Evolutionary conservation across 805 yeast genomes (phyloP).

Genomic region (Komagataella phaffii): DNA sequence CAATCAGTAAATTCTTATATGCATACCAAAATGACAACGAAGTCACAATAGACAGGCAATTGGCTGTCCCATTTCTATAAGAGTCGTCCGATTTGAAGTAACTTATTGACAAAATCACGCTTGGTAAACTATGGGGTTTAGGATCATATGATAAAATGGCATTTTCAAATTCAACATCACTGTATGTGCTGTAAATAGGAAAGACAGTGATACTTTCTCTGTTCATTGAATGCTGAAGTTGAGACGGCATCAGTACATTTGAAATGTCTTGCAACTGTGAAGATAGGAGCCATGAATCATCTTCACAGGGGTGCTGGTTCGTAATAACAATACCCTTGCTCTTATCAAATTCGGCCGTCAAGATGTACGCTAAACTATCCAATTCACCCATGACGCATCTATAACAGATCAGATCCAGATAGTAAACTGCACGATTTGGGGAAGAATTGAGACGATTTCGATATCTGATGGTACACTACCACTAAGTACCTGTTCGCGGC

Average conservation of each 20-base stretch:
- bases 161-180: conserved; percentile 25
- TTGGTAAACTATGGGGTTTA: not conserved
- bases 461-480: not conserved
- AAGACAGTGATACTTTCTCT: conserved; percentile 48
- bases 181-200: conserved; percentile 24
- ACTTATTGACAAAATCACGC: conserved; percentile 13
- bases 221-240: conserved; percentile 28
- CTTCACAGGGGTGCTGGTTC: conserved; percentile 42
- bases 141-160: conserved; percentile 9
- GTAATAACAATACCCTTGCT: conserved; percentile 56
- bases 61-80: conserved; percentile 27
- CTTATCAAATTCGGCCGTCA: conserved; percentile 72
- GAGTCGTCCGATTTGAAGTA: conserved; percentile 17
- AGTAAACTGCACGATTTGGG: not conserved
- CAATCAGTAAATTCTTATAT: conserved; percentile 33
- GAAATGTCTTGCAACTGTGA: conserved; percentile 27
- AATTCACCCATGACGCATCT: not conserved
- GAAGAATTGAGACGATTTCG: not conserved
- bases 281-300: conserved; percentile 45
- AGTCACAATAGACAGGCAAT: conserved; percentile 33
- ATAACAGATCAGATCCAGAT: not conserved
- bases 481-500: not conserved
- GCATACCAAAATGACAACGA: conserved; percentile 27
- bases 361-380: conserved; percentile 6
- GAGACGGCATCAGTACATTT: conserved; percentile 14